phyloP scores from a whole-genome alignment of 116 monocot species.

The Papilionanthe hybrid region DNA sequence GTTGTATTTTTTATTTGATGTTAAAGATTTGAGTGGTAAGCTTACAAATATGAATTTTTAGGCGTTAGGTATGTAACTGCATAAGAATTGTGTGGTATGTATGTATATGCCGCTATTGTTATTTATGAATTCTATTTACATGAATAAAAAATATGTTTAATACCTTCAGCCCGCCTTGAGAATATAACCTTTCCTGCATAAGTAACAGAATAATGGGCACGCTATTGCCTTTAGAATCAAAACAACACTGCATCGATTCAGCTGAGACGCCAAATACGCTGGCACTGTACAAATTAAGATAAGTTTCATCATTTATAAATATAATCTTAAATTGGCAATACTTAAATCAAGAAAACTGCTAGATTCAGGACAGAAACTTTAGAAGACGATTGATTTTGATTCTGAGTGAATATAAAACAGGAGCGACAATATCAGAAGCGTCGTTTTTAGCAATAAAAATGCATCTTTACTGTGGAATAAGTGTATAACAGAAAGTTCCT shows the following conservation, averaged over 20 bases:
- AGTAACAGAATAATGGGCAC: slow-evolving; percentile 90
- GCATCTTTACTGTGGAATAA: background rate
- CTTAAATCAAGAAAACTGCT: background rate
- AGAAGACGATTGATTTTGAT: background rate
- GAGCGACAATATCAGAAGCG: background rate
- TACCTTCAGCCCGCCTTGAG: slow-evolving; percentile 89
- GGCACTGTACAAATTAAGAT: slow-evolving; percentile 45
- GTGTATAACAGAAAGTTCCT: background rate
- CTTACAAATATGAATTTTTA: no score
- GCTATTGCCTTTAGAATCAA: slow-evolving; percentile 83
- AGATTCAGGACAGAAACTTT: background rate
- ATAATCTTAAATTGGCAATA: background rate
- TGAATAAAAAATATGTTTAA: background rate
- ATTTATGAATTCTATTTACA: background rate
- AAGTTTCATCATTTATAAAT: background rate
- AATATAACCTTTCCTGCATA: slow-evolving; percentile 84
- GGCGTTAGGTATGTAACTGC: no score
- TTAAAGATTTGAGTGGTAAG: no score
- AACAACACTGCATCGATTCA: slow-evolving; percentile 92
- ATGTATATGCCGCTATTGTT: background rate
- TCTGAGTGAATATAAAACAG: background rate
- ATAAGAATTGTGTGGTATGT: no score
- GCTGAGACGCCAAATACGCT: slow-evolving; percentile 96
- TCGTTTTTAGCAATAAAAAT: background rate
- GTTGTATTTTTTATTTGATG: no score